These are phyloP conservation scores for Saturnispora sanitii DNA, from an alignment of 805 yeast genomes.

Conservation along the genomic window DNA sequence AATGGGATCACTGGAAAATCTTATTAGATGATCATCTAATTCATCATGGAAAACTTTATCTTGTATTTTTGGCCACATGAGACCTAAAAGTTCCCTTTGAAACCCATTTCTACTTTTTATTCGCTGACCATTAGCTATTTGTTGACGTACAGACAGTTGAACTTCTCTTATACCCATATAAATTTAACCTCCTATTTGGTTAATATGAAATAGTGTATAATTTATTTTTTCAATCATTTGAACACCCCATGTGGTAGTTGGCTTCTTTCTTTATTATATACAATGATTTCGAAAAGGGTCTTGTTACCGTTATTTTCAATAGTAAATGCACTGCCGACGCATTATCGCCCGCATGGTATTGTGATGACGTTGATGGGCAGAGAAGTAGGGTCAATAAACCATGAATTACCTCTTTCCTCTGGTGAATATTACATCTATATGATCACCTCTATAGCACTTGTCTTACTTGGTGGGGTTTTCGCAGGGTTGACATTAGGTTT, in stretches of 20 bases:
- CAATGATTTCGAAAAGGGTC: slow-evolving; percentile 4
- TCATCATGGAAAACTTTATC: not conserved
- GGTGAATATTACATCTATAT: slow-evolving; percentile 38
- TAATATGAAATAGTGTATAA: too few relatives aligned
- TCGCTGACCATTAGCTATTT: not conserved
- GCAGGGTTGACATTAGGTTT: slow-evolving; percentile 90
- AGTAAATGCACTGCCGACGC: slow-evolving; percentile 12
- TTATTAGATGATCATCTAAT: not conserved
- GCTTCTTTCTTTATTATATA: not conserved
- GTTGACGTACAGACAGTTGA: not conserved
- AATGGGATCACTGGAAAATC: not conserved
- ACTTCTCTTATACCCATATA: not conserved
- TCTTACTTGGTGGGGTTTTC: slow-evolving; percentile 78
- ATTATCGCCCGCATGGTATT: slow-evolving; percentile 9
- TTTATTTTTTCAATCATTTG: not conserved
- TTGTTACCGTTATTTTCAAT: slow-evolving; percentile 6
- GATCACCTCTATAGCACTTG: slow-evolving; percentile 47
- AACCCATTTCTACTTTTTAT: not conserved
- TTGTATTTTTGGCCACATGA: not conserved
- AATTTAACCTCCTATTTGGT: too few relatives aligned
- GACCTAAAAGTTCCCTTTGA: not conserved
- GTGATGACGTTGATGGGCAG: not conserved
- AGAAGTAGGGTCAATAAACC: slow-evolving; percentile 3
- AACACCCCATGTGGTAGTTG: not conserved
- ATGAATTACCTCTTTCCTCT: slow-evolving; percentile 19